A percentile compares a stretch with the other conserved stretches of the same genome.
These are phyloP conservation scores for Apiotrichum laibachii DNA, from an alignment of 1,284 basidiomycete genomes.

Conservation along the genomic window DNA sequence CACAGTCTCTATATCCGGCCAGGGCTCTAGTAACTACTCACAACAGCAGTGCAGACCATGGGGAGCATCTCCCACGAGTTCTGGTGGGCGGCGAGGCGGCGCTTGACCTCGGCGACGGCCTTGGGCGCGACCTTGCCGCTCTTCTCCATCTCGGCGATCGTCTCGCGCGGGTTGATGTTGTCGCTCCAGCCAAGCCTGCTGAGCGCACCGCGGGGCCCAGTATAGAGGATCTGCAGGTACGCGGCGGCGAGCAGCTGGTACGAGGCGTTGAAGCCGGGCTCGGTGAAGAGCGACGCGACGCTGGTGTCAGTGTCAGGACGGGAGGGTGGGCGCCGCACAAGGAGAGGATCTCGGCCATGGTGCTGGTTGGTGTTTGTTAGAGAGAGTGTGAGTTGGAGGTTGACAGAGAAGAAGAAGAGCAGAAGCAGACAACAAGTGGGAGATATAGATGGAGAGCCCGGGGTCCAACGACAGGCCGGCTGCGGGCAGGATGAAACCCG, in stretches of 20 bases:
- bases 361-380: too few species aligned
- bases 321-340: too few species aligned
- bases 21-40: constrained; percentile 18
- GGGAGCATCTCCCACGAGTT: constrained; percentile 38
- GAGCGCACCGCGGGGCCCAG: constrained; percentile 26
- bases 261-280: constrained; percentile 29
- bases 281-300: constrained; percentile 3
- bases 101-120: constrained; percentile 28
- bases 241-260: constrained; percentile 37
- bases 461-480: too few species aligned
- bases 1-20: too few species aligned
- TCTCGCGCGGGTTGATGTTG: constrained; percentile 35
- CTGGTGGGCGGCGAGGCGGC: constrained; percentile 36
- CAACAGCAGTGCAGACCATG: constrained; percentile 29
- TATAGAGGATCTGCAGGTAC: constrained; percentile 29
- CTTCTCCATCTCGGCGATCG: constrained; percentile 31
- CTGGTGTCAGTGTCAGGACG: not conserved
- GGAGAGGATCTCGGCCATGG: too few species aligned
- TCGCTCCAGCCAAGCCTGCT: constrained; percentile 26
- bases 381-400: too few species aligned
- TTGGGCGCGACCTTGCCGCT: constrained; percentile 29
- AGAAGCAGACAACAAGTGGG: too few species aligned
- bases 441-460: too few species aligned
- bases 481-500: too few species aligned
- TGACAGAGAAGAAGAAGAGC: too few species aligned